Percentiles rank a stretch among this genome's conserved stretches.
Conservation (phyloP, 306 rosid genomes). For the Castanea sativa region DNA sequence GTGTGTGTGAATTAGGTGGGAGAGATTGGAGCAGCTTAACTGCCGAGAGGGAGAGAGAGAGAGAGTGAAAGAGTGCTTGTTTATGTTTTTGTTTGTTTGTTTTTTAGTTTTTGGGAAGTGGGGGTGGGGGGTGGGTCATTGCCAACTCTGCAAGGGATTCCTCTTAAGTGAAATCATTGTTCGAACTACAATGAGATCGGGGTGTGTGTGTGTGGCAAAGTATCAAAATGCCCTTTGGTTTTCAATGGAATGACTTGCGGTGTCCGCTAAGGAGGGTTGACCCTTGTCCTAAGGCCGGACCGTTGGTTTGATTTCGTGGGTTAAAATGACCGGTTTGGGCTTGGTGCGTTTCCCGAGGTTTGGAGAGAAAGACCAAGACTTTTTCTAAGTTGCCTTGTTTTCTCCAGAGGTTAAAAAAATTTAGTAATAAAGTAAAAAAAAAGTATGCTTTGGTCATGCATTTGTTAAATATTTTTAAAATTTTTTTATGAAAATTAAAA, state of each 20-base stretch:
- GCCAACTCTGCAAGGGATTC: constrained; percentile 98
- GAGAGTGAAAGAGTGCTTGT: too few species aligned
- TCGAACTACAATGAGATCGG: background rate
- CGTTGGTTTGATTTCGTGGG: background rate
- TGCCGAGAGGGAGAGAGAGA: constrained; percentile 38
- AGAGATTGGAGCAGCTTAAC: constrained; percentile 73
- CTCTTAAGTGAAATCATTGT: constrained; percentile 45
- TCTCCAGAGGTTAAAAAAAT: too few species aligned
- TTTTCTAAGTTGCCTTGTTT: background rate
- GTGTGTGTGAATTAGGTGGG: constrained; percentile 33
- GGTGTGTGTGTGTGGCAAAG: background rate
- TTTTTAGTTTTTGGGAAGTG: background rate
- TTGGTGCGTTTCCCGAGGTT: constrained; percentile 13
- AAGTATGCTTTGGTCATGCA: too few species aligned
- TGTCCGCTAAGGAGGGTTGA: background rate
- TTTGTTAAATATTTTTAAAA: too few species aligned
- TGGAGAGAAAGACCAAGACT: background rate
- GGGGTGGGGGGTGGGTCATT: constrained; percentile 35
- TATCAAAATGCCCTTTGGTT: constrained; percentile 13
- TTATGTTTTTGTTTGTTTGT: background rate
- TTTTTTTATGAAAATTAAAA: too few species aligned
- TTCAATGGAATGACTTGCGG: background rate
- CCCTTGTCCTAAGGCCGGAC: background rate
- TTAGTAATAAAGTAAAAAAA: too few species aligned
- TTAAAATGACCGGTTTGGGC: constrained; percentile 28